Evolutionary conservation across 495 filamentous ascomycete species (phyloP).

Genomic region (Ramalina peruviana): DNA sequence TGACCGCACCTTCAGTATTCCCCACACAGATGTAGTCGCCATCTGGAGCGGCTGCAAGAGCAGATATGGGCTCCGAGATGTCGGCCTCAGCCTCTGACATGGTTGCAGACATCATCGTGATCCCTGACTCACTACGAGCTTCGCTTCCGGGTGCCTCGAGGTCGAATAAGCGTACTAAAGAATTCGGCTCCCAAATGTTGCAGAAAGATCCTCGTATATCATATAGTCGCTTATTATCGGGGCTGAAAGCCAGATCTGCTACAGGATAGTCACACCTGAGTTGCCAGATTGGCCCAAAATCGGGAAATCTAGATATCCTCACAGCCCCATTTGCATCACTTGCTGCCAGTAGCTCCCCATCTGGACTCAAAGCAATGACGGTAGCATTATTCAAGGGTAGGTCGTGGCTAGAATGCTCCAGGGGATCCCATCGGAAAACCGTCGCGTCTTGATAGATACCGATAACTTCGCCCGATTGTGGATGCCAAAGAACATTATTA

Average conservation of each 20-base stretch:
- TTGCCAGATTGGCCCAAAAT: constrained; percentile 11
- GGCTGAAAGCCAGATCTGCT: constrained; percentile 12
- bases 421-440: constrained; percentile 3
- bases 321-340: constrained; percentile 12
- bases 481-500: not conserved
- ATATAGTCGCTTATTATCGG: constrained; percentile 17
- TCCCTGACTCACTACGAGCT: too few species aligned
- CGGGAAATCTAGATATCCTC: constrained; percentile 14
- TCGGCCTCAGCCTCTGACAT: too few species aligned
- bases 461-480: not conserved
- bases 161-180: constrained; percentile 10
- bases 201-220: constrained; percentile 14
- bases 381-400: not conserved
- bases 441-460: not conserved
- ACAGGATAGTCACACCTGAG: constrained; percentile 7
- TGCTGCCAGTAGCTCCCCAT: constrained; percentile 15
- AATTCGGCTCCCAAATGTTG: constrained; percentile 21
- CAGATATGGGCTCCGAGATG: too few species aligned
- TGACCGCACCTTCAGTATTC: too few species aligned
- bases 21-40: too few species aligned
- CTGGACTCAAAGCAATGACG: constrained; percentile 7
- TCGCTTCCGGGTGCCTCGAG: constrained; percentile 1
- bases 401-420: constrained; percentile 3
- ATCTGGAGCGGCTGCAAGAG: too few species aligned
- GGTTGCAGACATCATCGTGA: too few species aligned